A percentile compares a stretch with the other conserved stretches of the same genome.
Conservation (phyloP, 495 filamentous ascomycete species). For the Penicillium bialowiezense region DNA sequence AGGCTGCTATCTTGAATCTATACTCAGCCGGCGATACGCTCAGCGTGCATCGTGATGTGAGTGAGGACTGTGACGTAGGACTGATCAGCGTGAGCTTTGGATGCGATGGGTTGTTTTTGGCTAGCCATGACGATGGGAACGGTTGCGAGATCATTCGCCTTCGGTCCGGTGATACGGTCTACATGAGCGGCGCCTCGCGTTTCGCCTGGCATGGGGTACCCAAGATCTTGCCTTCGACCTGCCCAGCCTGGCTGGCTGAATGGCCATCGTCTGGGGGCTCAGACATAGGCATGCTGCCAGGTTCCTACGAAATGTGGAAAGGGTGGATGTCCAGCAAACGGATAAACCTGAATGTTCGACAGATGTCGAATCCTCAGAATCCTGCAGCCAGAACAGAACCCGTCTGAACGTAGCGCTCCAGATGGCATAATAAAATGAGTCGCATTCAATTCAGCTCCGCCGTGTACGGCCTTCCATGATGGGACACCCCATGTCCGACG, state of each 20-base stretch:
- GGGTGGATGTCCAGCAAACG: slow-evolving; percentile 85
- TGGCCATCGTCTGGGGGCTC: slow-evolving; percentile 63
- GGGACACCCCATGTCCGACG: no score
- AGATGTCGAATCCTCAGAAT: slow-evolving; percentile 62
- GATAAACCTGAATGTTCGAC: slow-evolving; percentile 87
- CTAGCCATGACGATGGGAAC: slow-evolving; percentile 37
- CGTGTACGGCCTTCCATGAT: no score
- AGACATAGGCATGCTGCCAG: slow-evolving; percentile 16
- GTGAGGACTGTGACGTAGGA: slow-evolving; percentile 70
- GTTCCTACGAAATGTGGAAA: slow-evolving; percentile 60
- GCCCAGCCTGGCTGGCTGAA: slow-evolving; percentile 66
- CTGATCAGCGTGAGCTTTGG: slow-evolving; percentile 84
- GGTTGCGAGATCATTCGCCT: slow-evolving; percentile 62
- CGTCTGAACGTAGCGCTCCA: background rate
- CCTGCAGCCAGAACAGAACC: background rate
- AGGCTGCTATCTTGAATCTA: slow-evolving; percentile 89
- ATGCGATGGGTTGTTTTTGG: slow-evolving; percentile 77
- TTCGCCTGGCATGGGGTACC: slow-evolving; percentile 96
- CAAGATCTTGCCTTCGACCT: slow-evolving; percentile 71
- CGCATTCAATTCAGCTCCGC: no score
- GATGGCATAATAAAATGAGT: no score
- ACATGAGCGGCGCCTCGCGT: slow-evolving; percentile 73
- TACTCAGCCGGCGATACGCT: slow-evolving; percentile 87
- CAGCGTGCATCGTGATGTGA: slow-evolving; percentile 86
- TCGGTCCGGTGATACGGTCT: slow-evolving; percentile 75